A percentile compares a stretch with the other conserved stretches of the same genome.
These are phyloP conservation scores for Sphaceloma murrayae DNA, from an alignment of 2,329 filamentous ascomycete species.

Conservation along the genomic window DNA sequence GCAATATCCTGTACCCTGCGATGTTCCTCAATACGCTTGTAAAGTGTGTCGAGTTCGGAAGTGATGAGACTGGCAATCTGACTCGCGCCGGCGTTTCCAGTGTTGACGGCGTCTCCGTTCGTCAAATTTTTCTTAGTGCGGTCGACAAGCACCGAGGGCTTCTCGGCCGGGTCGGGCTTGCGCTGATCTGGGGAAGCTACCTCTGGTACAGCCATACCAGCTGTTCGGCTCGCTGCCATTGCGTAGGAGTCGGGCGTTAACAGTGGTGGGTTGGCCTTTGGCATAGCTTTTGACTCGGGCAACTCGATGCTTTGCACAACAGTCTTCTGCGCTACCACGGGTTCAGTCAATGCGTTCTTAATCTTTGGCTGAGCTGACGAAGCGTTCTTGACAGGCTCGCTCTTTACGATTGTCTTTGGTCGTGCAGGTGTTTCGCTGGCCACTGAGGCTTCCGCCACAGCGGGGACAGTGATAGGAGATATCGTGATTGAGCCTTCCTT, in stretches of 20 bases:
- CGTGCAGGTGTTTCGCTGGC: constrained; percentile 20
- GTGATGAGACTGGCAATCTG: constrained; percentile 15
- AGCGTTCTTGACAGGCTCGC: background rate
- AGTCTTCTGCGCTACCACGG: constrained; percentile 20
- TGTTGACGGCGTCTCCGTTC: background rate
- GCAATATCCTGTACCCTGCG: constrained; percentile 54
- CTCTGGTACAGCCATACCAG: constrained; percentile 5
- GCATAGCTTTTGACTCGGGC: background rate
- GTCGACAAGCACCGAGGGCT: background rate
- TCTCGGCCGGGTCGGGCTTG: background rate
- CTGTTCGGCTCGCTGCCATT: constrained; percentile 27
- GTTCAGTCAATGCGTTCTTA: constrained; percentile 20
- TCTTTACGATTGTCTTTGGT: background rate
- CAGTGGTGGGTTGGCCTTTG: constrained; percentile 25
- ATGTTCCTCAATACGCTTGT: constrained; percentile 59
- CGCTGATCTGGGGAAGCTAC: background rate
- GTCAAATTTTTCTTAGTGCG: constrained; percentile 1
- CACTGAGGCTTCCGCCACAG: constrained; percentile 35
- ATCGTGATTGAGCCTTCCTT: constrained; percentile 65
- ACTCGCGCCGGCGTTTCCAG: background rate
- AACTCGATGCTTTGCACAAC: constrained; percentile 19
- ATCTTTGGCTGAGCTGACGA: constrained; percentile 16
- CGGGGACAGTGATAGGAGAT: constrained; percentile 38
- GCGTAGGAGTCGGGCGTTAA: constrained; percentile 34
- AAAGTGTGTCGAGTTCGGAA: constrained; percentile 44